A percentile compares a stretch with the other conserved stretches of the same genome.
Conservation (phyloP, 1,284 basidiomycete species). For the Hemileia vastatrix region DNA sequence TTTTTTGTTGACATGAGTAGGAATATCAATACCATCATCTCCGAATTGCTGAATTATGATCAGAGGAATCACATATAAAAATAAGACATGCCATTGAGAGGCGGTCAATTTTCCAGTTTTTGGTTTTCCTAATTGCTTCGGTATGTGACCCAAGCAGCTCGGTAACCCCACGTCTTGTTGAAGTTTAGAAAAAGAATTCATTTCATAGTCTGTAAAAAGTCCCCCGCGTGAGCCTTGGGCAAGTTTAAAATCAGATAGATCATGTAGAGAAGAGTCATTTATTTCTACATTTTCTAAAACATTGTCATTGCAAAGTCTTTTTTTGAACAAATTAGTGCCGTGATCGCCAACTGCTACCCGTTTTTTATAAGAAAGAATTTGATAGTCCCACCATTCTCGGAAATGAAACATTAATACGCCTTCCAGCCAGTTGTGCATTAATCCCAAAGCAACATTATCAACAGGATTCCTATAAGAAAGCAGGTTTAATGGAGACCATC, state of each 20-base stretch:
- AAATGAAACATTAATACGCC: neutral
- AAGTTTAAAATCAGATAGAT: slow-evolving; percentile 1
- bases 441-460: neutral
- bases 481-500: neutral
- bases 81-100: slow-evolving; percentile 6
- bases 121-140: neutral
- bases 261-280: too few relatives aligned
- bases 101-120: slow-evolving; percentile 9
- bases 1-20: neutral
- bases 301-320: too few relatives aligned
- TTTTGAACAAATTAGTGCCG: too few relatives aligned
- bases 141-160: neutral
- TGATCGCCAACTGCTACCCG: too few relatives aligned
- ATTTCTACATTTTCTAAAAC: too few relatives aligned
- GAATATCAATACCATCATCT: neutral
- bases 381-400: neutral
- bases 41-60: neutral
- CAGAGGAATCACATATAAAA: slow-evolving; percentile 2
- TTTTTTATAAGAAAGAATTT: too few relatives aligned
- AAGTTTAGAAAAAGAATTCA: neutral
- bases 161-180: slow-evolving; percentile 2
- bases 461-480: neutral
- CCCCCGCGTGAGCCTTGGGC: neutral
- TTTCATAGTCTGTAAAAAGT: slow-evolving; percentile 1
- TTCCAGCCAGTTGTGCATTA: neutral